Percentiles rank a stretch among this genome's conserved stretches.
These are phyloP conservation scores for Apostasia shenzhenica DNA, from an alignment of 106 monocot genomes.

Conservation along the genomic window DNA sequence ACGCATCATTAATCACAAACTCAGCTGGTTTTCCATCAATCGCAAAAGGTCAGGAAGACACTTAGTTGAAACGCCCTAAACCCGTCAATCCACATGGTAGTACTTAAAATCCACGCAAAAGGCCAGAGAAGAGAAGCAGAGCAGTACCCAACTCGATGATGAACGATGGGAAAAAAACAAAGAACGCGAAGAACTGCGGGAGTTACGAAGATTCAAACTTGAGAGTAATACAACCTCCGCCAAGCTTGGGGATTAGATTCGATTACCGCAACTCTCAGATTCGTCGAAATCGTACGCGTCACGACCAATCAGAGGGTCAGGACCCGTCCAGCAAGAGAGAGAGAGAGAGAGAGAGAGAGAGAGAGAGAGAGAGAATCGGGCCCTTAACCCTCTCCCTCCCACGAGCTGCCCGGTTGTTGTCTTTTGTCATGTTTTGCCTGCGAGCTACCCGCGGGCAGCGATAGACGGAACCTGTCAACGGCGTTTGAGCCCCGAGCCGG, in stretches of 20 bases:
- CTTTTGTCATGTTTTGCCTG: too few relatives aligned
- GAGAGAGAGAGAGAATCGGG: too few relatives aligned
- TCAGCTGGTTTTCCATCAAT: too few relatives aligned
- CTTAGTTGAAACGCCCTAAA: not conserved
- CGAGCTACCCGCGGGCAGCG: too few relatives aligned
- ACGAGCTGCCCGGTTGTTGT: too few relatives aligned
- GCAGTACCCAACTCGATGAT: not conserved
- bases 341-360: not conserved
- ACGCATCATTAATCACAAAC: too few relatives aligned
- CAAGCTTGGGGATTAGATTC: slow-evolving; percentile 1
- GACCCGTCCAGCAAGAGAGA: not conserved
- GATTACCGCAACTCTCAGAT: not conserved
- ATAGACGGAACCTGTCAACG: not conserved
- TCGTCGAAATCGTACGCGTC: slow-evolving; percentile 3
- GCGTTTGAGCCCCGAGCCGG: not conserved
- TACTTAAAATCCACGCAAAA: not conserved
- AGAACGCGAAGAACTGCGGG: not conserved
- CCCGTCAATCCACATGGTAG: too few relatives aligned
- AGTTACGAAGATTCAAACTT: slow-evolving; percentile 1
- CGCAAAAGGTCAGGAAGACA: not conserved
- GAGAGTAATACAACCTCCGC: not conserved
- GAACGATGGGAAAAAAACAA: not conserved
- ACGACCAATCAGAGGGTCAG: not conserved
- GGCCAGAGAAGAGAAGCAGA: not conserved
- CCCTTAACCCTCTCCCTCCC: too few relatives aligned